Conservation (phyloP, 2,329 filamentous ascomycete species). For the Ceratocystis diversiconidia region DNA sequence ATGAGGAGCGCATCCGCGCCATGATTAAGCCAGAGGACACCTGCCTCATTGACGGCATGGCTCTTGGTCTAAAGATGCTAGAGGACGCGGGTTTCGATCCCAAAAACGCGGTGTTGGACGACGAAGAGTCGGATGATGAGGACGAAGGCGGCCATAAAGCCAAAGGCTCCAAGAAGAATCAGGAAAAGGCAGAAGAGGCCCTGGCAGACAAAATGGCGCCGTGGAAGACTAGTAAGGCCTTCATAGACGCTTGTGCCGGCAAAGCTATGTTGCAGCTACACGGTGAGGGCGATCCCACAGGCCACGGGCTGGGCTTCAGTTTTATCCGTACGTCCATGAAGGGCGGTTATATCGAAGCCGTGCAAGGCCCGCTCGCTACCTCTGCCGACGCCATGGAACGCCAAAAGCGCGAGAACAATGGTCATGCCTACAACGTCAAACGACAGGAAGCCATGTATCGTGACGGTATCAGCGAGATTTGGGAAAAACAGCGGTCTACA, state of each 20-base stretch:
- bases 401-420: constrained; percentile 75
- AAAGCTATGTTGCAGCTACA: constrained; percentile 96
- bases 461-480: constrained; percentile 79
- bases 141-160: constrained; percentile 28
- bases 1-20: constrained; percentile 63
- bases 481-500: constrained; percentile 72
- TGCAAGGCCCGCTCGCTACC: constrained; percentile 50
- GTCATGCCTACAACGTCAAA: constrained; percentile 95
- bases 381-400: constrained; percentile 76
- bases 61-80: constrained; percentile 81
- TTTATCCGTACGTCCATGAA: constrained; percentile 99
- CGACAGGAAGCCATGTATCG: constrained; percentile 87
- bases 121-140: constrained; percentile 40
- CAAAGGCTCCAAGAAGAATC: constrained; percentile 31
- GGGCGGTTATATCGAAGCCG: constrained; percentile 76
- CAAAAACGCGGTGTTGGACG: constrained; percentile 46
- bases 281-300: constrained; percentile 87
- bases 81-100: constrained; percentile 77
- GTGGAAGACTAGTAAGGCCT: constrained; percentile 94
- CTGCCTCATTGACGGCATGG: constrained; percentile 89
- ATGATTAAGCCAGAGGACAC: constrained; percentile 96
- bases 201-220: constrained; percentile 82
- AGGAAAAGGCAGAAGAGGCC: constrained; percentile 47
- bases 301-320: constrained; percentile 84
- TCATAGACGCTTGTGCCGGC: constrained; percentile 79